phyloP scores from a whole-genome alignment of 2,329 filamentous ascomycete species.

The Cadophora luteo-olivacea region DNA sequence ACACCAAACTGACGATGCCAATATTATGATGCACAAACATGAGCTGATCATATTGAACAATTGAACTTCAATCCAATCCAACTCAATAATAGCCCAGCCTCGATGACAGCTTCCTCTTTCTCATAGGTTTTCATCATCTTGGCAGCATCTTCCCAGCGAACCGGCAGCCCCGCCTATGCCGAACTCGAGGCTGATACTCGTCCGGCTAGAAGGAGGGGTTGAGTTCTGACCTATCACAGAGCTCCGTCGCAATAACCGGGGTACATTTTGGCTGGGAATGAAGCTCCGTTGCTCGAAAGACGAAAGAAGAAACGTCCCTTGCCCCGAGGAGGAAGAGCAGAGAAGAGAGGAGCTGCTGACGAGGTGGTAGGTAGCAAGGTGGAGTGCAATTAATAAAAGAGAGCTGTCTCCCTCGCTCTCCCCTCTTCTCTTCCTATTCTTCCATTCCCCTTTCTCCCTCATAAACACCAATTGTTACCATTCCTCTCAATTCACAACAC shows the following conservation, averaged over 20 bases:
- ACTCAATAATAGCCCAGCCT: background rate
- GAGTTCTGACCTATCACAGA: constrained; percentile 12
- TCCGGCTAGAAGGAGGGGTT: constrained; percentile 26
- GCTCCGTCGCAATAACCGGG: constrained; percentile 19
- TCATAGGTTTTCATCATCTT: background rate
- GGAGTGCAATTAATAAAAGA: constrained; percentile 8
- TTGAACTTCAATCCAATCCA: background rate
- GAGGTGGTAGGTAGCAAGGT: background rate
- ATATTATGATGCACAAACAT: background rate
- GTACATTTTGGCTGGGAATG: constrained; percentile 15
- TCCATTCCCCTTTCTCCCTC: background rate
- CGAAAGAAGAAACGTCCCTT: constrained; percentile 21
- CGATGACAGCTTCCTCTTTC: background rate
- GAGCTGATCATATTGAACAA: background rate
- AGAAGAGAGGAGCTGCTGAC: background rate
- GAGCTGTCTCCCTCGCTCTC: constrained; percentile 9
- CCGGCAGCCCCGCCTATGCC: constrained; percentile 11
- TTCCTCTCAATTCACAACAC: background rate
- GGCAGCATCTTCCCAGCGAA: constrained; percentile 6
- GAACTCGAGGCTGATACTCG: constrained; percentile 11
- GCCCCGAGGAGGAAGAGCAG: constrained; percentile 8
- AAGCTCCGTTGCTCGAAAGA: constrained; percentile 16
- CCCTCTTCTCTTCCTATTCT: constrained; percentile 5
- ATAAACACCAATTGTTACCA: background rate
- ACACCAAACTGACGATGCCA: background rate